A percentile compares a stretch with the other conserved stretches of the same genome.
Evolutionary conservation across 2,329 filamentous ascomycete species (phyloP).

Genomic region (Lachnellula willkommii): DNA sequence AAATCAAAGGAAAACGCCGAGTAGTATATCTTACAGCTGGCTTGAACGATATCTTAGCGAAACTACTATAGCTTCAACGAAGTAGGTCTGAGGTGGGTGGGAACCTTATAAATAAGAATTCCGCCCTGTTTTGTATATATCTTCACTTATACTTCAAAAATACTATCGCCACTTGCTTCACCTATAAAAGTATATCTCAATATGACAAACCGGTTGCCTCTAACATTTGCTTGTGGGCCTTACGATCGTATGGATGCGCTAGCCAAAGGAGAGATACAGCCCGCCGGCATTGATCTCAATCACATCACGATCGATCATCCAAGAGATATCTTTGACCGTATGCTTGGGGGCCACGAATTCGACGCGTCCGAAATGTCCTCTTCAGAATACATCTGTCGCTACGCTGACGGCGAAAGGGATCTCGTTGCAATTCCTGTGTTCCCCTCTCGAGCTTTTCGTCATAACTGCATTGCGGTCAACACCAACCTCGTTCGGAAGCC

Average conservation of each 20-base stretch:
- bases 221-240: constrained; percentile 25
- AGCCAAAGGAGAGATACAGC: constrained; percentile 25
- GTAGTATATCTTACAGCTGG: no score
- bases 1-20: no score
- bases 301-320: constrained; percentile 31
- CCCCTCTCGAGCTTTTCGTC: constrained; percentile 31
- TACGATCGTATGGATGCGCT: constrained; percentile 28
- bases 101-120: no score
- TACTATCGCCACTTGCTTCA: no score
- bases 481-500: constrained; percentile 26
- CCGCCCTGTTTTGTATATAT: no score
- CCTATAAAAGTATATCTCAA: no score
- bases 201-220: neutral
- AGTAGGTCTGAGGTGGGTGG: no score
- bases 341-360: constrained; percentile 27
- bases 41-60: no score
- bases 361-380: constrained; percentile 30
- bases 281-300: constrained; percentile 30
- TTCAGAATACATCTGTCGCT: constrained; percentile 30
- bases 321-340: constrained; percentile 33
- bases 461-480: constrained; percentile 33
- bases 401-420: constrained; percentile 23
- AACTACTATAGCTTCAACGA: no score
- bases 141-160: no score
- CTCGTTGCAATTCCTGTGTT: constrained; percentile 33